Conservation (phyloP, 1,284 basidiomycete genomes). For the Marasmius tenuissimus region DNA sequence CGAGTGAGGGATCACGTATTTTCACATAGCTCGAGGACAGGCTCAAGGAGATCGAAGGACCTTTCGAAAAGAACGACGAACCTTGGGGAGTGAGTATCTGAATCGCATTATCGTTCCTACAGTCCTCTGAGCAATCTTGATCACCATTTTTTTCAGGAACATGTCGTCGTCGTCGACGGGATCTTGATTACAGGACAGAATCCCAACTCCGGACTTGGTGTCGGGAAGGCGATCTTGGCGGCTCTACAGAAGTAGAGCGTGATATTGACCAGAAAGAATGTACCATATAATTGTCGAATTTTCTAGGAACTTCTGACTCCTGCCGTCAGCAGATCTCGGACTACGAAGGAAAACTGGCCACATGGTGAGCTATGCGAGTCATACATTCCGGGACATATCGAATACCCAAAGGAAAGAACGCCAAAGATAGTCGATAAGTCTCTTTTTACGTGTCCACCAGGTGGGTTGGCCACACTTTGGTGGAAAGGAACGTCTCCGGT, state of each 20-base stretch:
- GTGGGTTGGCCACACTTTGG: too few species aligned
- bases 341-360: too few species aligned
- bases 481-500: too few species aligned
- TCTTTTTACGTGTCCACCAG: too few species aligned
- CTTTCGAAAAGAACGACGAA: conserved; percentile 55
- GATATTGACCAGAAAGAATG: too few species aligned
- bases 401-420: too few species aligned
- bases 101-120: not conserved
- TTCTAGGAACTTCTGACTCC: too few species aligned
- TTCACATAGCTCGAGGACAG: conserved; percentile 55
- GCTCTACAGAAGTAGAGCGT: conserved; percentile 8
- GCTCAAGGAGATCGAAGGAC: conserved; percentile 62
- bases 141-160: conserved; percentile 26
- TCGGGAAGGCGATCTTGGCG: conserved; percentile 50
- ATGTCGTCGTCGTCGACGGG: conserved; percentile 45
- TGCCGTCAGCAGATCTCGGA: too few species aligned
- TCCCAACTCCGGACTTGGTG: conserved; percentile 56
- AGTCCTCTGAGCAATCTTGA: not conserved
- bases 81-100: conserved; percentile 53
- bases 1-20: not conserved
- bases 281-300: too few species aligned
- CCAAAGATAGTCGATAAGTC: too few species aligned
- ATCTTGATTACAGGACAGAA: conserved; percentile 68
- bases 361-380: too few species aligned
- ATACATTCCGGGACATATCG: too few species aligned